Percentiles rank a stretch among this genome's conserved stretches.
phyloP scores from a whole-genome alignment of 441 rosid species.

The Breynia disticha region DNA sequence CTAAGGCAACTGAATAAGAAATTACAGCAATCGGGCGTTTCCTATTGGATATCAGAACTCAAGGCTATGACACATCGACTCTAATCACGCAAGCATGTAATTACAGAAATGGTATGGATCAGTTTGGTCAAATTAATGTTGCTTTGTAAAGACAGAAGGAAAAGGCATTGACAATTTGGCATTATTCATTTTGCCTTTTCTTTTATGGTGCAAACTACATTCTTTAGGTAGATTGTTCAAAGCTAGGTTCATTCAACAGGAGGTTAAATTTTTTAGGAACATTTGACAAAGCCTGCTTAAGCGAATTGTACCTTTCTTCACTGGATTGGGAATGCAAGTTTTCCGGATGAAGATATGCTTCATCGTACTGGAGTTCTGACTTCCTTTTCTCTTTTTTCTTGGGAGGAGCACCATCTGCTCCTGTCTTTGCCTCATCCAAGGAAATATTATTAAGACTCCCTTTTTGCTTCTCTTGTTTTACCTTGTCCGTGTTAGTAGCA shows the following conservation, averaged over 20 bases:
- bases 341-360: constrained; percentile 31
- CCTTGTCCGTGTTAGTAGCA: constrained; percentile 29
- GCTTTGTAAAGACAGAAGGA: neutral
- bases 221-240: constrained; percentile 34
- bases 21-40: no score
- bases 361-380: constrained; percentile 40
- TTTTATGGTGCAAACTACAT: constrained; percentile 2
- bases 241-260: constrained; percentile 26
- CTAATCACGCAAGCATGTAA: constrained; percentile 9
- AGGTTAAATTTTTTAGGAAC: constrained; percentile 25
- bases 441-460: constrained; percentile 39
- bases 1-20: no score
- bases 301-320: constrained; percentile 32
- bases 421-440: constrained; percentile 38
- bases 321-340: constrained; percentile 27
- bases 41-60: no score
- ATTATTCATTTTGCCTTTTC: no score
- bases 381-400: constrained; percentile 65
- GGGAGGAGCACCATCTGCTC: constrained; percentile 23
- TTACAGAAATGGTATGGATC: constrained; percentile 30
- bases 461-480: constrained; percentile 48
- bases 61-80: neutral
- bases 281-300: constrained; percentile 21
- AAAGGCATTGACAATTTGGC: neutral
- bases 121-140: constrained; percentile 15